Conservation (phyloP, 1,139 yeast species). For the Pneumocystis carinii region DNA sequence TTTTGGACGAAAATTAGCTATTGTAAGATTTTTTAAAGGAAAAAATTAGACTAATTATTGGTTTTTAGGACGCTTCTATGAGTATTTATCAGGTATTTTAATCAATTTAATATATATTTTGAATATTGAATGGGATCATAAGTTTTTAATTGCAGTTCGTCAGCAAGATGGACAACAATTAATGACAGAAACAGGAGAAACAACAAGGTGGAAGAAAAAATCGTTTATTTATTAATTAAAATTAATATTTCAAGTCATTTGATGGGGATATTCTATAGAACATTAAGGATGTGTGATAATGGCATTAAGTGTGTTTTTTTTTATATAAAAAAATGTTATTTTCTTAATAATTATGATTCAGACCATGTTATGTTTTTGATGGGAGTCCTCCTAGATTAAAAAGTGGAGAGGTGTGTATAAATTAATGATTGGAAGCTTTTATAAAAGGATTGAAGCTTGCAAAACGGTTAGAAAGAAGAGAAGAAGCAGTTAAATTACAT, state of each 20-base stretch:
- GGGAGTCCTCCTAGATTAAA: slow-evolving; percentile 89
- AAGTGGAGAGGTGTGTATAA: slow-evolving; percentile 55
- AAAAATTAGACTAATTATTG: background rate
- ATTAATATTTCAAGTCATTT: slow-evolving; percentile 34
- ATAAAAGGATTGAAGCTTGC: slow-evolving; percentile 24
- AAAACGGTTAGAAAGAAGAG: slow-evolving; percentile 65
- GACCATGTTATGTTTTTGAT: slow-evolving; percentile 92
- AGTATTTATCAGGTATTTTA: slow-evolving; percentile 12
- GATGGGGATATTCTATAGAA: slow-evolving; percentile 90
- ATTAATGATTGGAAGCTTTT: background rate
- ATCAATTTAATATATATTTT: slow-evolving; percentile 18
- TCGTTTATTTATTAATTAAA: background rate
- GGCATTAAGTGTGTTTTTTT: slow-evolving; percentile 39
- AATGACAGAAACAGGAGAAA: slow-evolving; percentile 76
- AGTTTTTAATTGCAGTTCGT: slow-evolving; percentile 86
- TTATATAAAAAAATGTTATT: background rate
- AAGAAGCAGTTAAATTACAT: slow-evolving; percentile 64
- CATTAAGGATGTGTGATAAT: slow-evolving; percentile 72
- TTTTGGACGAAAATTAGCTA: slow-evolving; percentile 90
- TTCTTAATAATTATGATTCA: background rate
- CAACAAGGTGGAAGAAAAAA: slow-evolving; percentile 41
- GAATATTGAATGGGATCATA: slow-evolving; percentile 81
- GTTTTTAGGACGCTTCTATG: slow-evolving; percentile 27
- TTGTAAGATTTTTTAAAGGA: slow-evolving; percentile 25
- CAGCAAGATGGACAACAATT: slow-evolving; percentile 94